These are phyloP conservation scores for Fagopyrum esculentum DNA, from an alignment of 148 eudicot species.

Conservation along the genomic window DNA sequence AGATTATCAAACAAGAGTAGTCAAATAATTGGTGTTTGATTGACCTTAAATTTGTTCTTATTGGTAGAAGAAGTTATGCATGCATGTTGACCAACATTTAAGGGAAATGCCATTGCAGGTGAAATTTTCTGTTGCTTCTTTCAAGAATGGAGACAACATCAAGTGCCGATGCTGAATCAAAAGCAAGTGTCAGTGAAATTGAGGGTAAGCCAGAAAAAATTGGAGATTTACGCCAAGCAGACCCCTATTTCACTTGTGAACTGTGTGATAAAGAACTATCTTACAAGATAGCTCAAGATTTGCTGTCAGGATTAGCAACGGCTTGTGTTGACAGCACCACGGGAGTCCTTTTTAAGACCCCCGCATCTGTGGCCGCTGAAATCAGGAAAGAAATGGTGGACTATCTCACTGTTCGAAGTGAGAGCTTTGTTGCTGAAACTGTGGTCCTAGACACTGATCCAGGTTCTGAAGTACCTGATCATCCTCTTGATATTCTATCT, in stretches of 20 bases:
- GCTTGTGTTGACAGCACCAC: slow-evolving; percentile 92
- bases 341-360: slow-evolving; percentile 66
- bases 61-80: no score
- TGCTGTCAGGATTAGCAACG: slow-evolving; percentile 78
- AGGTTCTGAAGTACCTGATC: slow-evolving; percentile 39
- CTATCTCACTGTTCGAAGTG: slow-evolving; percentile 56
- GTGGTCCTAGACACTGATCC: slow-evolving; percentile 52
- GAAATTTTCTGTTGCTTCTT: slow-evolving; percentile 10
- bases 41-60: no score
- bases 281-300: slow-evolving; percentile 65
- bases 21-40: no score
- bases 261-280: slow-evolving; percentile 63
- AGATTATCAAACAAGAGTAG: no score
- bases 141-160: slow-evolving; percentile 47
- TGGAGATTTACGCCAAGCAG: slow-evolving; percentile 49
- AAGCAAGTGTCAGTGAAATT: neutral
- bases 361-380: slow-evolving; percentile 76
- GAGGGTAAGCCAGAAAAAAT: slow-evolving; percentile 42
- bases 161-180: slow-evolving; percentile 33
- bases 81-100: no score
- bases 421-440: slow-evolving; percentile 77
- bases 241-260: slow-evolving; percentile 47
- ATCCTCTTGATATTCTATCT: slow-evolving; percentile 68
- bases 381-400: slow-evolving; percentile 84
- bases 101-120: neutral